Conservation (phyloP, 2,329 filamentous ascomycete genomes). For the Aspergillus aculeatinus region DNA sequence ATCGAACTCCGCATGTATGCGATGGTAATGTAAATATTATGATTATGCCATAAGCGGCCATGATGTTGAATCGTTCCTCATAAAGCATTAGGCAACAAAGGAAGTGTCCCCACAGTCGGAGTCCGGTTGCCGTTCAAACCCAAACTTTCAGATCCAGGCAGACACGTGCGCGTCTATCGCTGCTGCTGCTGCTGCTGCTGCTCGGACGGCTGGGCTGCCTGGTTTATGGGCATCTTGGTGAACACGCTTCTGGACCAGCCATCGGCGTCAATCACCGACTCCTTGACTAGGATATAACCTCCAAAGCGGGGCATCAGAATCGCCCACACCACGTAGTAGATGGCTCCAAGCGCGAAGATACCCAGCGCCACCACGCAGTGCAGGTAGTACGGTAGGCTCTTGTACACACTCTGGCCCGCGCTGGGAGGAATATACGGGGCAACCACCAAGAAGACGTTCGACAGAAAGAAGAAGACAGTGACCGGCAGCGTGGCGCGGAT, state of each 20-base stretch:
- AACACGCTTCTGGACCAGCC: constrained; percentile 64
- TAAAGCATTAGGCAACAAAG: constrained; percentile 1
- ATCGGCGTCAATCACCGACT: constrained; percentile 58
- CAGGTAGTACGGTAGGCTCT: constrained; percentile 53
- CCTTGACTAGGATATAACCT: constrained; percentile 55
- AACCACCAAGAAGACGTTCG: constrained; percentile 53
- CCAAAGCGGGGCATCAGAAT: constrained; percentile 46
- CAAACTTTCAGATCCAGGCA: background rate
- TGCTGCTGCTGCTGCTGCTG: background rate
- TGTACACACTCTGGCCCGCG: constrained; percentile 51
- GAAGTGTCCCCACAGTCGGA: background rate
- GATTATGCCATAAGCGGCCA: constrained; percentile 11
- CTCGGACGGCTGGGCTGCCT: constrained; percentile 6
- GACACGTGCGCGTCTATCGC: background rate
- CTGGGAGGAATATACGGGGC: constrained; percentile 54
- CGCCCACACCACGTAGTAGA: constrained; percentile 56
- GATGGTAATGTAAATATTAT: constrained; percentile 13
- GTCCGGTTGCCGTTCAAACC: background rate
- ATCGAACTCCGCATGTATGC: constrained; percentile 9
- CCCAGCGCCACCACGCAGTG: constrained; percentile 55
- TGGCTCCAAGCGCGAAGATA: constrained; percentile 50
- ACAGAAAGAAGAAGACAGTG: constrained; percentile 53
- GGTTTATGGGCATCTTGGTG: constrained; percentile 40
- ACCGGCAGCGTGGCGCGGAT: constrained; percentile 53
- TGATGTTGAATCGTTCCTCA: constrained; percentile 19